A percentile compares a stretch with the other conserved stretches of the same genome.
Evolutionary conservation across 805 yeast species (phyloP).

Genomic region (Wickerhamiella occidentalis): DNA sequence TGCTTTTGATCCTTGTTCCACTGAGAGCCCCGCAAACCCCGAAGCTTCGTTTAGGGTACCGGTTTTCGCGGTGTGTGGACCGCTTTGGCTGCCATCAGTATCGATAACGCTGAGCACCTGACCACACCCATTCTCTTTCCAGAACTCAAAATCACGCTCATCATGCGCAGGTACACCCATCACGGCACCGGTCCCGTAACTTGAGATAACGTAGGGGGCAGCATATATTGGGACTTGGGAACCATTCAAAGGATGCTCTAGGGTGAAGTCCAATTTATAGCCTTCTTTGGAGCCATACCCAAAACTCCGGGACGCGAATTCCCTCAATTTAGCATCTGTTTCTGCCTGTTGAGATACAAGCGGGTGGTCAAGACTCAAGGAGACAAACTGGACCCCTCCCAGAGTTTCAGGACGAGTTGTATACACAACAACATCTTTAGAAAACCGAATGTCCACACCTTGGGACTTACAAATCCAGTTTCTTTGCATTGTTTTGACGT

Average conservation of each 20-base stretch:
- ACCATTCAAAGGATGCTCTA: constrained; percentile 45
- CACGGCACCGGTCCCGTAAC: constrained; percentile 86
- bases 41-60: constrained; percentile 41
- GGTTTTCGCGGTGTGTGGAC: constrained; percentile 21
- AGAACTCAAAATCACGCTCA: constrained; percentile 67
- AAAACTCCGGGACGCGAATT: constrained; percentile 31
- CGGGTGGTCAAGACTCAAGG: constrained; percentile 63
- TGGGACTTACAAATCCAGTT: constrained; percentile 88
- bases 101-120: constrained; percentile 10
- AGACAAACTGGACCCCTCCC: constrained; percentile 69
- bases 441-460: constrained; percentile 61
- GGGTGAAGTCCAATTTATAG: constrained; percentile 34
- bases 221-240: constrained; percentile 58
- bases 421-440: constrained; percentile 39
- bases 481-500: constrained; percentile 79
- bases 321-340: constrained; percentile 31
- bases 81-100: neutral
- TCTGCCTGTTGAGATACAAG: constrained; percentile 34
- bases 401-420: constrained; percentile 89
- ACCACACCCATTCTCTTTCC: constrained; percentile 41
- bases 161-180: constrained; percentile 99
- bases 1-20: constrained; percentile 39
- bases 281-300: constrained; percentile 49
- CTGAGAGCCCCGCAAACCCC: constrained; percentile 41
- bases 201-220: constrained; percentile 79